Conservation (phyloP, 2,329 filamentous ascomycete species). For the Achaetomium macrosporum region DNA sequence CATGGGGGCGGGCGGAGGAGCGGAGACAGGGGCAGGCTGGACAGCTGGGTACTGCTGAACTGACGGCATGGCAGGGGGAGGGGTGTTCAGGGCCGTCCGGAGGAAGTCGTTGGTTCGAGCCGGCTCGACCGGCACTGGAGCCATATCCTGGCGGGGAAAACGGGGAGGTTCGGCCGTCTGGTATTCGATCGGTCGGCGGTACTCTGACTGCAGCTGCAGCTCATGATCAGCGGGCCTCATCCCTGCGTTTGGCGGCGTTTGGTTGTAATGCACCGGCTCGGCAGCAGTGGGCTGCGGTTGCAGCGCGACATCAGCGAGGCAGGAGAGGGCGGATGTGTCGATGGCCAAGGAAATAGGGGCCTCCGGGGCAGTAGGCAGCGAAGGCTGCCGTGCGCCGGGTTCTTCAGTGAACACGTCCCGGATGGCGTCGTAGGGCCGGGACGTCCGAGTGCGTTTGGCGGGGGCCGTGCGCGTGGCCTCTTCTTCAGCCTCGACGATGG, state of each 20-base stretch:
- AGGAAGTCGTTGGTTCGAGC: slow-evolving; percentile 31
- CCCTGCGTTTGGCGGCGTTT: slow-evolving; percentile 6
- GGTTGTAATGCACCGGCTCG: slow-evolving; percentile 10
- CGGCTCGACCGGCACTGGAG: slow-evolving; percentile 4
- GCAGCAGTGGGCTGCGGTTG: slow-evolving; percentile 4
- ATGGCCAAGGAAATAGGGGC: not conserved
- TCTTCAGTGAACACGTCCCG: slow-evolving; percentile 37
- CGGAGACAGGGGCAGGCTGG: not conserved
- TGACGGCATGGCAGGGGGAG: slow-evolving; percentile 11
- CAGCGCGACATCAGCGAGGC: slow-evolving; percentile 31
- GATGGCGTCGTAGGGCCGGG: slow-evolving; percentile 41
- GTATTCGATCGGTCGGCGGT: slow-evolving; percentile 5
- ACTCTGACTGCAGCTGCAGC: slow-evolving; percentile 9
- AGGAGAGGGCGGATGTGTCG: slow-evolving; percentile 27
- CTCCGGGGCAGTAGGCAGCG: slow-evolving; percentile 12
- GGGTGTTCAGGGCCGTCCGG: slow-evolving; percentile 34
- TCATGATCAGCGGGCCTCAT: slow-evolving; percentile 9
- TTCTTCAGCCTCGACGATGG: slow-evolving; percentile 21
- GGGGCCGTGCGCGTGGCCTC: slow-evolving; percentile 18
- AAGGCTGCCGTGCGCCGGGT: slow-evolving; percentile 22
- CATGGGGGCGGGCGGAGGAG: not conserved
- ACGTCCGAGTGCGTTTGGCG: slow-evolving; percentile 22
- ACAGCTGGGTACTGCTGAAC: slow-evolving; percentile 8
- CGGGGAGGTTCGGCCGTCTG: slow-evolving; percentile 16
- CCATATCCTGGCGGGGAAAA: slow-evolving; percentile 9